These are phyloP conservation scores for Monosporascus sp. DNA, from an alignment of 2,329 filamentous ascomycete genomes.

Conservation along the genomic window DNA sequence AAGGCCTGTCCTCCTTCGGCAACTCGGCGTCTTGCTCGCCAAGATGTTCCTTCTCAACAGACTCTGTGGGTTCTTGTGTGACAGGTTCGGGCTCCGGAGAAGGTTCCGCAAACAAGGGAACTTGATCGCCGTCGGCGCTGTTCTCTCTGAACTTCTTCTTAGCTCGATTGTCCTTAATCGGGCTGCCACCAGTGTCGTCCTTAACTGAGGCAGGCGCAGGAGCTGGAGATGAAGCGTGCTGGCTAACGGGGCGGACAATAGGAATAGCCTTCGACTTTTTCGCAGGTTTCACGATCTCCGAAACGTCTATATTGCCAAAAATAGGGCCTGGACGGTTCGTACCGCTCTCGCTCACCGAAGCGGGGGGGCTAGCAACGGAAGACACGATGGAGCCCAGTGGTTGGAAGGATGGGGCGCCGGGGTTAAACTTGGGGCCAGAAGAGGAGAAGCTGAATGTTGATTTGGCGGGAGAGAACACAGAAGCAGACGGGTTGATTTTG, in stretches of 20 bases:
- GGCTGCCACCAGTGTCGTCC: conserved; percentile 56
- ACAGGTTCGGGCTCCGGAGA: conserved; percentile 30
- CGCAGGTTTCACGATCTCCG: conserved; percentile 58
- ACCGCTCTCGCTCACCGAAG: conserved; percentile 40
- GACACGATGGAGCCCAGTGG: conserved; percentile 48
- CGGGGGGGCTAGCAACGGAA: conserved; percentile 40
- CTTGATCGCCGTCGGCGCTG: conserved; percentile 63
- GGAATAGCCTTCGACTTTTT: conserved; percentile 81
- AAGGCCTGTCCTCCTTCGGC: conserved; percentile 4
- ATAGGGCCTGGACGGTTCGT: conserved; percentile 48
- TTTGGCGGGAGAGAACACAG: conserved; percentile 67
- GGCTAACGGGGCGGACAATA: conserved; percentile 64
- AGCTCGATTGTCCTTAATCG: conserved; percentile 62
- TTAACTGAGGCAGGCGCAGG: conserved; percentile 14
- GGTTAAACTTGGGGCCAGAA: conserved; percentile 64
- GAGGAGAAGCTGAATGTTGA: conserved; percentile 51
- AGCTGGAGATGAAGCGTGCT: conserved; percentile 24
- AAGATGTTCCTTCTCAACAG: conserved; percentile 2
- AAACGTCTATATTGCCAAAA: conserved; percentile 61
- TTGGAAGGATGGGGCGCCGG: conserved; percentile 72
- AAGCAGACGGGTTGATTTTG: conserved; percentile 65
- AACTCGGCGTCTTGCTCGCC: conserved; percentile 27
- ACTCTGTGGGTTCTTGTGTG: conserved; percentile 16
- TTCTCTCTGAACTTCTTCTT: conserved; percentile 67
- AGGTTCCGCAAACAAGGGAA: conserved; percentile 68